Evolutionary conservation across 208 protist species (phyloP), one percentile per base, ranked within the genome.

Genomic region (Leptomonas seymouri): DNA sequence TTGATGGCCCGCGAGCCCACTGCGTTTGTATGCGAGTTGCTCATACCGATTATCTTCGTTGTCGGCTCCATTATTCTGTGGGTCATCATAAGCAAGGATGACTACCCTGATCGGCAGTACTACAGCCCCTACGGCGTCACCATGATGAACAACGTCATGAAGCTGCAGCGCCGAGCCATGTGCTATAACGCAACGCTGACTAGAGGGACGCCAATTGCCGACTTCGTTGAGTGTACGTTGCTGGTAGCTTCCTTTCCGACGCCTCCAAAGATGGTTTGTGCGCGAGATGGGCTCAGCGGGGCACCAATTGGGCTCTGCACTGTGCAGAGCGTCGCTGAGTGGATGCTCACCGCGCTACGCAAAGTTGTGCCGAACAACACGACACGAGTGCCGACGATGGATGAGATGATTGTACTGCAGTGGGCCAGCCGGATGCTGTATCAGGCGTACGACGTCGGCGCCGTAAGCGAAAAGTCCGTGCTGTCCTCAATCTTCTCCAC

Each of bases 21-120:
- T 36, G 30, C 57, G 30, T 67, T 80, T n/a, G 41, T 82, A 21
- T 80, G 76, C 56, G 87, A 93, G 74, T 57, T 93, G 46, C 57
- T 89, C 36, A 80, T 90, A n/a, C 85, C 87, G 15, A 81, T 93
- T 58, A 58, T 93, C 31, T 89, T 86, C 50, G 67, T 87, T 23
- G 42, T 81, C 9, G 75, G 79, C 34, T 79, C 83, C 20, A 80
- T 89, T 30, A 36, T 79, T 15, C 41, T 93, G n/a, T 89, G 85
- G 82, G 61, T 59, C 23, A 67, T 85, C 63, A 82, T 89, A 58
- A 74, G 67, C 28, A 78, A 78, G n/a, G 48, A 75, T 20, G 42
- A 67, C 3, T 42, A 55, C 45, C 18, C 56, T 0, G 64, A 55
- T 0, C 16, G 31, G 49, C 25, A 79, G 20, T 89, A 81, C 73